Evolutionary conservation across 1,284 basidiomycete genomes (phyloP).

Genomic region (Rhodotorula sp.): DNA sequence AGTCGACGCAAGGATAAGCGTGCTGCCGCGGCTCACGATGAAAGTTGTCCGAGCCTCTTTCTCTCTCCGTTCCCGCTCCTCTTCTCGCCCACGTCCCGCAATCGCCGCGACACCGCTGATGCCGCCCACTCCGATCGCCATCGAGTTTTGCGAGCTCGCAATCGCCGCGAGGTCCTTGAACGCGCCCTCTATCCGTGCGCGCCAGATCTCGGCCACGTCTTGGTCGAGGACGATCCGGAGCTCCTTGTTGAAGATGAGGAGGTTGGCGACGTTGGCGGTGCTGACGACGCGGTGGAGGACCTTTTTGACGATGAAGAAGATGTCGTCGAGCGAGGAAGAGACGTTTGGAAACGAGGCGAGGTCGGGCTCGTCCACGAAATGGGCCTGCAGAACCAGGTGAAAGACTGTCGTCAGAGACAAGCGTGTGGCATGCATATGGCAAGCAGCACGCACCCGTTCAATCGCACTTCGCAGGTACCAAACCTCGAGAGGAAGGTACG

Average conservation of each 20-base stretch:
- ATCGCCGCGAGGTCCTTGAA: constrained; percentile 55
- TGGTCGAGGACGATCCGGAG: constrained; percentile 72
- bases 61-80: constrained; percentile 67
- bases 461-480: constrained; percentile 89
- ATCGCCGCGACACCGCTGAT: constrained; percentile 49
- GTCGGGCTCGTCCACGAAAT: constrained; percentile 65
- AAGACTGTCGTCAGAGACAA: neutral
- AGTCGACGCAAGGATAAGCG: neutral
- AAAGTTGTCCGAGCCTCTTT: constrained; percentile 72
- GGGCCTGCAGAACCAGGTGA: constrained; percentile 51
- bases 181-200: constrained; percentile 81
- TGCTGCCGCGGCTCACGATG: constrained; percentile 64
- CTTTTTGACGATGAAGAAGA: constrained; percentile 87
- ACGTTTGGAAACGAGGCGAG: constrained; percentile 59
- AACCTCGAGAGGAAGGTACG: constrained; percentile 83
- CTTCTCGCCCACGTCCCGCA: constrained; percentile 48
- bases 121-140: constrained; percentile 11
- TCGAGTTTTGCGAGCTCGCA: neutral
- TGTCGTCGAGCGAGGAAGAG: constrained; percentile 76
- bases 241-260: constrained; percentile 62
- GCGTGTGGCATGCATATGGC: constrained; percentile 1
- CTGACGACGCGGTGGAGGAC: constrained; percentile 72
- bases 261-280: constrained; percentile 59
- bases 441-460: constrained; percentile 79
- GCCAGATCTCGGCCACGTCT: constrained; percentile 74